Base-by-base conservation (phyloP, 192 early-diverging fungal genomes). In the Coemansia sp. region DNA sequence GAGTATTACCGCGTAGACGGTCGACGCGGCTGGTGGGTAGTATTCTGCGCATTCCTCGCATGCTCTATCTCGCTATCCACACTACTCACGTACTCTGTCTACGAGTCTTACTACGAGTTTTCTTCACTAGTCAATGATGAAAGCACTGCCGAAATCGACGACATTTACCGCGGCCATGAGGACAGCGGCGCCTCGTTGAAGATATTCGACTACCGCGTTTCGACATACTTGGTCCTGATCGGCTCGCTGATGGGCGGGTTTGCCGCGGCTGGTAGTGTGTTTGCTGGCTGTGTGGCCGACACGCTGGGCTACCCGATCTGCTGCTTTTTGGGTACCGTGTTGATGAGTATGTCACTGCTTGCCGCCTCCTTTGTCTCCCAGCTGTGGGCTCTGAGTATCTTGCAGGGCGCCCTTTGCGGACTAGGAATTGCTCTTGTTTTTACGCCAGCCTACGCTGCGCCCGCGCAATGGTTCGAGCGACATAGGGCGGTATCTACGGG, bases 331-430 rank as follows among this genome's bases (percentile, higher is more conserved):
- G 87, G 87, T 1, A 74, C 76, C 0, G 15, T 84, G 27, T 35
- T 86, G 30, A 72, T 85, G 71, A 56, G 67, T 15, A 45, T 74
- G 35, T 73, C 73, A 4, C 20, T 88, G 11, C 24, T 86, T 4
- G 72, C 74, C 8, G 82, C 85, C 1, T 85, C 87, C 45, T 88
- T 86, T 64, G 71, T 80, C n/a, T 34, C 69, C 13, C 47, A 29
- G 13, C 65, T 89, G 1, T 87, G 86, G 86, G 78, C 84, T 11
- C 71, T 89, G 27, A 86, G 86, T 52, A 61, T 89, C 8, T 61
- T 84, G 0, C 89, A 91, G 45, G 89, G 89, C 49, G 52, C 86
- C 2, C 37, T 91, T 40, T 76, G 29, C 58, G 86, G 86, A 22
- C 20, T 82, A 0, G 86, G 86, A 3, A 63, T 73, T 16, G 73